These are phyloP conservation scores for Lumnitzera racemosa DNA, from an alignment of 345 rosid genomes.

Conservation along the genomic window DNA sequence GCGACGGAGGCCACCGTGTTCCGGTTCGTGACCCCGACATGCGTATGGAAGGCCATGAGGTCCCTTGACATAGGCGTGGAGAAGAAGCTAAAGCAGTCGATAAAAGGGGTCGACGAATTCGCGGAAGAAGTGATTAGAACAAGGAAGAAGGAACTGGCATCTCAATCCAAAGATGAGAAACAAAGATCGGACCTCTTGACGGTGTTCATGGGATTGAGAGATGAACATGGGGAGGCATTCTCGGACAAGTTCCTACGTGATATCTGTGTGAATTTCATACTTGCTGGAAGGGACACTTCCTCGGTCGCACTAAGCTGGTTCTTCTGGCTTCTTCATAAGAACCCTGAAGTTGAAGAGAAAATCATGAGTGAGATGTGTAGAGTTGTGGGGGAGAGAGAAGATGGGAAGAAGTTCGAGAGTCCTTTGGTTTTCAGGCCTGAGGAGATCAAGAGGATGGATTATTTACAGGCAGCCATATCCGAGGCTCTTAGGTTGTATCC, in stretches of 20 bases:
- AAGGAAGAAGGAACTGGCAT: constrained; percentile 61
- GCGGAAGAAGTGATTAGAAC: constrained; percentile 70
- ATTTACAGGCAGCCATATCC: constrained; percentile 85
- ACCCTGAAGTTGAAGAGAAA: constrained; percentile 53
- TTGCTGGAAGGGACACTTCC: constrained; percentile 97
- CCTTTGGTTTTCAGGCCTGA: constrained; percentile 49
- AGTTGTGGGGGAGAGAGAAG: constrained; percentile 41
- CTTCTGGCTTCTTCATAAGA: constrained; percentile 72
- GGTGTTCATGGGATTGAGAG: constrained; percentile 49
- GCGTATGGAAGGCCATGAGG: constrained; percentile 77
- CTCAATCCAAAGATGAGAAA: constrained; percentile 11
- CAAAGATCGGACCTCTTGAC: constrained; percentile 71
- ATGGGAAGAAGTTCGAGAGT: constrained; percentile 9
- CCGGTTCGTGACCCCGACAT: constrained; percentile 73
- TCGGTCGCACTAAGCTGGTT: constrained; percentile 96
- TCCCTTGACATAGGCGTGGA: constrained; percentile 61
- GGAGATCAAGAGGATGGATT: constrained; percentile 97
- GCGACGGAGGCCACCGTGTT: constrained; percentile 69
- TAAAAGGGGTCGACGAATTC: constrained; percentile 66
- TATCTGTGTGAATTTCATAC: constrained; percentile 86
- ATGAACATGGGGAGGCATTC: constrained; percentile 48
- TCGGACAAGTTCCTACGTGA: constrained; percentile 82
- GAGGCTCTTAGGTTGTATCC: constrained; percentile 91
- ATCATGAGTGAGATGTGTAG: constrained; percentile 52
- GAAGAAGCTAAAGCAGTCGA: constrained; percentile 60